A percentile compares a stretch with the other conserved stretches of the same genome.
These are phyloP conservation scores for Tetrahymena thermophila DNA, from an alignment of 73 alveolate species.

Conservation along the genomic window DNA sequence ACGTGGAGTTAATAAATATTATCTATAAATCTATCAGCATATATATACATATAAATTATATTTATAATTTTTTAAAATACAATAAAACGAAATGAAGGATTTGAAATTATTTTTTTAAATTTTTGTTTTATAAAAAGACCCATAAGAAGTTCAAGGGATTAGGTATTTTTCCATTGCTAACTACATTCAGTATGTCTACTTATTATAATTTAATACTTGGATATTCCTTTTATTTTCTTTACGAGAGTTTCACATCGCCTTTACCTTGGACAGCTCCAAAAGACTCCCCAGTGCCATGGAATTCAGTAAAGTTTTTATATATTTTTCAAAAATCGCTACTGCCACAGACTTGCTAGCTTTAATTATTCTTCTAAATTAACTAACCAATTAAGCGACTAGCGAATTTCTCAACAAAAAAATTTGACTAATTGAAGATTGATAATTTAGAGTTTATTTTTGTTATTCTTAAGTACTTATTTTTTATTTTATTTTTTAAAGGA, in stretches of 20 bases:
- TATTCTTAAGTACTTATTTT: not conserved
- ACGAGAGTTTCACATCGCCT: constrained; percentile 35
- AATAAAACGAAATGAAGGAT: too few species aligned
- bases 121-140: not conserved
- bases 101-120: not conserved
- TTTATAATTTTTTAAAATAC: too few species aligned
- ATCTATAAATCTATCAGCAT: too few species aligned
- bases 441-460: not conserved
- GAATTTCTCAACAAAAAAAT: not conserved
- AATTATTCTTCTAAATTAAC: too few species aligned
- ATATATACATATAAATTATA: too few species aligned
- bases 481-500: not conserved
- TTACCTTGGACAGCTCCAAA: constrained; percentile 48
- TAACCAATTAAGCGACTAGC: too few species aligned
- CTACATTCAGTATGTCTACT: constrained; percentile 2
- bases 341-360: too few species aligned
- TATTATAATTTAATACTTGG: constrained; percentile 36
- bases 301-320: constrained; percentile 2
- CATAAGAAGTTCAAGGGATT: not conserved
- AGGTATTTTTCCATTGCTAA: not conserved
- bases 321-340: not conserved
- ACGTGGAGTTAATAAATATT: not conserved
- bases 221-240: constrained; percentile 43
- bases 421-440: too few species aligned
- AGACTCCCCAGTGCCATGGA: not conserved